A percentile compares a stretch with the other conserved stretches of the same genome.
Evolutionary conservation across 2,329 filamentous ascomycete genomes (phyloP).

Genomic region (Trichoderma sp.): DNA sequence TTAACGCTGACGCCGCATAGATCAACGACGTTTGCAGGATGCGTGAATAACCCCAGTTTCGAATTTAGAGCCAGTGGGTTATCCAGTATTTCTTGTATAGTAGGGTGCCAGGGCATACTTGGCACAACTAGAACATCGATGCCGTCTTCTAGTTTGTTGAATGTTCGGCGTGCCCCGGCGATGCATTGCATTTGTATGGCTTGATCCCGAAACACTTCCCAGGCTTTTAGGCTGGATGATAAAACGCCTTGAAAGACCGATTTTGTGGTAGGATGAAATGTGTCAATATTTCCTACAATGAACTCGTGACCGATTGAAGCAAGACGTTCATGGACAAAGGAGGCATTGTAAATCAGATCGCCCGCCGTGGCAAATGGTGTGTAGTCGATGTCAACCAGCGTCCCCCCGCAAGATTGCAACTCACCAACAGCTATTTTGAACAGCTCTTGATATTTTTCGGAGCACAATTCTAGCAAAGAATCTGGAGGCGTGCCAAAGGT

Average conservation of each 20-base stretch:
- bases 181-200: constrained; percentile 1
- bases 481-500: background rate
- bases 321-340: constrained; percentile 6
- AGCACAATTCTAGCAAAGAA: background rate
- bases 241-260: background rate
- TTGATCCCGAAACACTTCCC: constrained; percentile 6
- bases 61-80: background rate
- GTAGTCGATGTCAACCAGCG: background rate
- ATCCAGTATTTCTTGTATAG: background rate
- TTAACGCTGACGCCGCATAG: constrained; percentile 6
- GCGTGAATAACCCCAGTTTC: background rate
- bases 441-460: background rate
- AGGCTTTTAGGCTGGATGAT: background rate
- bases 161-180: background rate
- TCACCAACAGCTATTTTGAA: background rate
- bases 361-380: background rate
- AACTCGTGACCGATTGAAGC: constrained; percentile 8
- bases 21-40: constrained; percentile 3
- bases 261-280: background rate
- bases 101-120: background rate
- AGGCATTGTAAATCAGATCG: constrained; percentile 2
- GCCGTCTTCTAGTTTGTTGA: background rate
- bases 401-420: background rate
- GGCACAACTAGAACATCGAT: constrained; percentile 11
- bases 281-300: background rate